phyloP scores from a whole-genome alignment of 225 moss, liverwort and hornwort species.

The Takakia lepidozioides region DNA sequence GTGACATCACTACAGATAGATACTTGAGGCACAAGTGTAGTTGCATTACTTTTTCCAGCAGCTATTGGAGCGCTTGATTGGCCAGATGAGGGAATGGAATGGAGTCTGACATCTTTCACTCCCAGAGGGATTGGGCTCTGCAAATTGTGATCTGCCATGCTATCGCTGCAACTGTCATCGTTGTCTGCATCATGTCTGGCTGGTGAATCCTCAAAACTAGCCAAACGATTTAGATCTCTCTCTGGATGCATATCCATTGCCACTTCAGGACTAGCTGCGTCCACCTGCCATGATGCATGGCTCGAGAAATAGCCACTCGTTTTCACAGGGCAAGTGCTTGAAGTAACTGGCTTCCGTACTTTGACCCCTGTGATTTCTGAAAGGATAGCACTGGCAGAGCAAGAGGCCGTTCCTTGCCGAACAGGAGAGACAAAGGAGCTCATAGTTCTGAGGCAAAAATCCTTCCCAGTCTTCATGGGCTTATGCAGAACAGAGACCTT shows the following conservation, averaged over 20 bases:
- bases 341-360: conserved; percentile 17
- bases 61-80: conserved; percentile 11
- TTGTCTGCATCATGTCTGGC: conserved; percentile 3
- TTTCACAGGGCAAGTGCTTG: conserved; percentile 11
- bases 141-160: conserved; percentile 11
- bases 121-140: too few relatives aligned
- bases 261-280: conserved; percentile 6
- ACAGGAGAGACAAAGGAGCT: conserved; percentile 19
- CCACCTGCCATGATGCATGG: conserved; percentile 13
- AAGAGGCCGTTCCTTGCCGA: too few relatives aligned
- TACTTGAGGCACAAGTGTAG: too few relatives aligned
- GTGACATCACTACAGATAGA: too few relatives aligned
- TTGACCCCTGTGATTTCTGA: conserved; percentile 10
- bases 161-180: conserved; percentile 11
- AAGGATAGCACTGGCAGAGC: conserved; percentile 13
- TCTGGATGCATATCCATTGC: conserved; percentile 4
- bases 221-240: conserved; percentile 7
- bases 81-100: too few relatives aligned
- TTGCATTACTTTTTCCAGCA: conserved; percentile 43
- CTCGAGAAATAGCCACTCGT: conserved; percentile 45
- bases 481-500: conserved; percentile 4
- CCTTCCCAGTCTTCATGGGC: not conserved
- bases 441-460: conserved; percentile 9
- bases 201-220: conserved; percentile 8
- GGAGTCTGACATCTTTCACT: conserved; percentile 16